Percentiles rank a stretch among this genome's conserved stretches.
Conservation (phyloP, 1,284 basidiomycete species). For the Tetrapyrgos nigripes region DNA sequence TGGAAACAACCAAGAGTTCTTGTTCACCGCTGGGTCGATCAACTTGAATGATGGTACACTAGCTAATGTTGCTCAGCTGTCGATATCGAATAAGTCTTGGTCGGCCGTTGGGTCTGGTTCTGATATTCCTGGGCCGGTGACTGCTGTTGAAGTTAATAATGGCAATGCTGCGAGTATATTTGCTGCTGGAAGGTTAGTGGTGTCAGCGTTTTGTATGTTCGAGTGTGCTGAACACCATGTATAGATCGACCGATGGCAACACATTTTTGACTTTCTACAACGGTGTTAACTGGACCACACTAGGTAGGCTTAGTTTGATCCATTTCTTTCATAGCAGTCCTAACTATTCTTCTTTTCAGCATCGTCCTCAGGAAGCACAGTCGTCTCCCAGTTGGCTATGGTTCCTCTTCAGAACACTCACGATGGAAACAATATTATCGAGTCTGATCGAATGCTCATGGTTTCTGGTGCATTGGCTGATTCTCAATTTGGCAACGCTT, state of each 20-base stretch:
- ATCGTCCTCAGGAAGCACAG: slow-evolving; percentile 61
- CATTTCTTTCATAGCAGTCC: neutral
- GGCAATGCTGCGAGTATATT: slow-evolving; percentile 87
- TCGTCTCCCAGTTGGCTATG: slow-evolving; percentile 87
- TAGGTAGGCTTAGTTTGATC: slow-evolving; percentile 52
- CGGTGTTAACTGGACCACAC: slow-evolving; percentile 72
- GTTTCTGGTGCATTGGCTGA: slow-evolving; percentile 85
- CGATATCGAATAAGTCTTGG: slow-evolving; percentile 78
- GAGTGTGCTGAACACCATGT: neutral
- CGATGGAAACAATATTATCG: slow-evolving; percentile 71
- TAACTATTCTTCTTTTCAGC: slow-evolving; percentile 39
- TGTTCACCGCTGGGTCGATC: slow-evolving; percentile 82
- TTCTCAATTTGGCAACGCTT: slow-evolving; percentile 77
- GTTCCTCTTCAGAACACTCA: slow-evolving; percentile 87
- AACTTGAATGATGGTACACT: slow-evolving; percentile 60
- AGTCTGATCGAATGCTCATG: slow-evolving; percentile 90
- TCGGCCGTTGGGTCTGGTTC: slow-evolving; percentile 67
- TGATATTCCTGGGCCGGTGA: slow-evolving; percentile 87
- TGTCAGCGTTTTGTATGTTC: neutral
- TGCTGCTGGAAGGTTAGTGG: slow-evolving; percentile 80
- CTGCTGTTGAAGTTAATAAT: slow-evolving; percentile 87
- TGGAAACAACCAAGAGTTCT: slow-evolving; percentile 66
- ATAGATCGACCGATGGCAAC: slow-evolving; percentile 60
- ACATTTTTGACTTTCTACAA: slow-evolving; percentile 83
- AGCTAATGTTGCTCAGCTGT: slow-evolving; percentile 77